Evolutionary conservation across 1,139 yeast species (phyloP).

Genomic region (Lipomyces yarrowii): DNA sequence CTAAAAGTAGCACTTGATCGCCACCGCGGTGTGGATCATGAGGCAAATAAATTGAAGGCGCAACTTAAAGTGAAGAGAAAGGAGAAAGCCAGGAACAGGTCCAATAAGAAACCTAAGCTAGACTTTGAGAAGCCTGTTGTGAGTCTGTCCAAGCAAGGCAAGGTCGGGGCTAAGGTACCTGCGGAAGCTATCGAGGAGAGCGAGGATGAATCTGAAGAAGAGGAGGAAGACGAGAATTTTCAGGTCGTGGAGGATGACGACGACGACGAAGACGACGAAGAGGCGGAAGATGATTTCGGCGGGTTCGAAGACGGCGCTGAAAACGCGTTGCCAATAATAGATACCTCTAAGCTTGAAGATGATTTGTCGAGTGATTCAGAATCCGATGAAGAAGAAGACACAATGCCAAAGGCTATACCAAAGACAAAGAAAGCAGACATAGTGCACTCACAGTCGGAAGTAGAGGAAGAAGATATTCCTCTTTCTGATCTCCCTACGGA

Average conservation of each 20-base stretch:
- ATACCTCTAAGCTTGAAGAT: slow-evolving; percentile 25
- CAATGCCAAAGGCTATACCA: slow-evolving; percentile 24
- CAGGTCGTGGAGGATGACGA: not conserved
- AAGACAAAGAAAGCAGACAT: slow-evolving; percentile 36
- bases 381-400: slow-evolving; percentile 14
- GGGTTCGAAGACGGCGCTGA: too few relatives aligned
- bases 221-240: slow-evolving; percentile 14
- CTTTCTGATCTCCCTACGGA: slow-evolving; percentile 41
- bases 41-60: slow-evolving; percentile 13
- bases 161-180: slow-evolving; percentile 6
- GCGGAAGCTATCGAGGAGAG: slow-evolving; percentile 9
- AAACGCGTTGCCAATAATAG: slow-evolving; percentile 11
- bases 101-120: slow-evolving; percentile 5
- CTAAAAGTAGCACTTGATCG: slow-evolving; percentile 24
- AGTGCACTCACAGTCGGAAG: slow-evolving; percentile 36
- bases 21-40: slow-evolving; percentile 23
- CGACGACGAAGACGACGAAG: slow-evolving; percentile 4
- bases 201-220: slow-evolving; percentile 10
- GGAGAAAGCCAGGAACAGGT: not conserved
- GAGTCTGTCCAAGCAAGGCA: slow-evolving; percentile 7
- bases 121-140: slow-evolving; percentile 1
- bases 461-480: slow-evolving; percentile 38
- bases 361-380: slow-evolving; percentile 29
- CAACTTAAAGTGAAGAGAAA: slow-evolving; percentile 9
- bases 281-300: not conserved